Evolutionary conservation across 1,139 yeast genomes (phyloP), one percentile per base, ranked within the genome.

Genomic region (Yamadazyma epiphylla): DNA sequence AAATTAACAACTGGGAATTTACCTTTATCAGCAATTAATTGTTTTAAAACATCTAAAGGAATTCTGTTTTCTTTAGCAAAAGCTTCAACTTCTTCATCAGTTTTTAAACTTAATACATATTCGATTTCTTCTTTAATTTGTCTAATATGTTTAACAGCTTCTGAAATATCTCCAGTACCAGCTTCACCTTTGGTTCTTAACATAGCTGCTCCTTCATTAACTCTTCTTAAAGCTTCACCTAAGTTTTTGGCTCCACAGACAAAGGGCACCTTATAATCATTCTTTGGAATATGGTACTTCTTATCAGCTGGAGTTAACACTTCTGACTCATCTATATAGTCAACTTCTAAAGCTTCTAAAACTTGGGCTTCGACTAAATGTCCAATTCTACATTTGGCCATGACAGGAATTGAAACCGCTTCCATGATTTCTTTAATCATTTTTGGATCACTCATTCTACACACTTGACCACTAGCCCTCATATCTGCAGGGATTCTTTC

Each of bases 301-400:
- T 77, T 77, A 55, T 85, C 91, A 20, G 94, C 94, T 12, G 89
- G 88, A 15, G 94, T 84, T 48, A 84, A 70, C 13, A 84, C 94
- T 54, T 80, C 94, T 40, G 87, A 77, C 61, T 85, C 95, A 53
- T 85, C 94, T 39, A 85, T 82, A 64, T 80, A 85, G 56, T 85
- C 94, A 28, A 82, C 77, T 30, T 75, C 84, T 41, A 85, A 64
- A 15, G 80, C 79, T 56, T 85, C 80, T 45, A 85, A 68, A 35
- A 85, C 70, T 58, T 83, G 89, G 24, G 94, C 94, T 58, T 85
- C 95, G 27, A 83, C 91, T 42, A 74, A 67, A 56, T 85, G 95
- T 23, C 95, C 95, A 45, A 85, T 84, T 55, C 95, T 74, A 49
- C 83, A 82, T 57, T 85, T 85, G 33, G 95, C 95, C 94, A 85